Base-by-base conservation (phyloP, 75 land plant species). In the Ceratopteris richardii region DNA sequence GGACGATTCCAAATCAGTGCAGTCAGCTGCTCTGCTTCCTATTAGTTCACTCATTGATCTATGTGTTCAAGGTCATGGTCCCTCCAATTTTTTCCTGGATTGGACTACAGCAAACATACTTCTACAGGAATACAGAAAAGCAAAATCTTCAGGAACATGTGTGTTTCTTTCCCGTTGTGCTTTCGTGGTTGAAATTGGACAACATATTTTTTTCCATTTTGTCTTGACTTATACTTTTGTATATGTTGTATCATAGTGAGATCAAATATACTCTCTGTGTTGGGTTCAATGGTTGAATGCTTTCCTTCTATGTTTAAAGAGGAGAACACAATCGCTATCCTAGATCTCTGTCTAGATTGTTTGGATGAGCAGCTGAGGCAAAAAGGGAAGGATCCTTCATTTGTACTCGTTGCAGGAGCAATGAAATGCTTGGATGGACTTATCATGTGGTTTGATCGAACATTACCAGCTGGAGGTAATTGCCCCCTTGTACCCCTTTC, bases 341-440 rank as follows among this genome's bases (percentile, higher is more conserved):
- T 76, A 53, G 59, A 66, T 30, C 46, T 76, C 27, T 76, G 78
- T 57, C 65, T 76, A 31, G 58, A 65, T 61, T 55, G 70, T 40
- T 47, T 76, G 44, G 75, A 71, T 22, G 75, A 65, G 55, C 69
- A 76, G 55, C 65, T 71, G 39, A 58, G 55, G 20, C 66, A 60
- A 23, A 44, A 41, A 29, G 67, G 67, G 25, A 62, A 56, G 22
- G 69, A 55, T 31, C 69, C 66, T 26, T 18, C 33, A 25, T 61
- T 37, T 52, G 66, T 65, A 20, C 62, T 76, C n/a, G 55, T 76
- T 30, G 54, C 75, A 11, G 75, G 78, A 11, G 69, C 69, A 20
- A 44, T 76, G 21, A 76, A 71, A 56, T 76, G 78, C 51, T 56
- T 76, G 29, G 78, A 76, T 48, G 75, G 66, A n/a, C 52, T 76